A percentile compares a stretch with the other conserved stretches of the same genome.
phyloP scores from a whole-genome alignment of 257 asterid species.

The Primulina huaijiensis region DNA sequence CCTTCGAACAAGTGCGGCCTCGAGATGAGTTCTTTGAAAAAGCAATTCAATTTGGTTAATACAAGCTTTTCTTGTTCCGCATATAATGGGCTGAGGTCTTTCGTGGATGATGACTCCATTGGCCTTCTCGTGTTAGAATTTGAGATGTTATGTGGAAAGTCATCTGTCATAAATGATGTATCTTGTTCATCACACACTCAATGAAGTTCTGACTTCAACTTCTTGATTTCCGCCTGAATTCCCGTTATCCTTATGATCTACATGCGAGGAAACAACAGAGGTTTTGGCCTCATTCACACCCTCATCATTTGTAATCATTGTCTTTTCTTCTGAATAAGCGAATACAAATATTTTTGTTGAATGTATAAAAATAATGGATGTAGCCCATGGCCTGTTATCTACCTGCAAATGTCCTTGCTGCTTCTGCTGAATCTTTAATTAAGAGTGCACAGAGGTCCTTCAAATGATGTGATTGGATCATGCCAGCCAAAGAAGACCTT shows the following conservation, averaged over 20 bases:
- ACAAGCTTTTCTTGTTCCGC: conserved; percentile 69
- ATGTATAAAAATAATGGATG: not conserved
- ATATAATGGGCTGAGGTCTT: conserved; percentile 27
- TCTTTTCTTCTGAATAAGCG: conserved; percentile 35
- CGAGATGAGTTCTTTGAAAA: conserved; percentile 48
- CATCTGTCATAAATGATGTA: conserved; percentile 22
- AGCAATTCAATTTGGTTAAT: conserved; percentile 41
- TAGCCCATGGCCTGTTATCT: not conserved
- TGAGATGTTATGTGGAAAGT: conserved; percentile 24
- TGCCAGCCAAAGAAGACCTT: conserved; percentile 54
- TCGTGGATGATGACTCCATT: conserved; percentile 23
- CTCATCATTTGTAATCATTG: conserved; percentile 15
- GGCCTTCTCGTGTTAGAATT: conserved; percentile 22
- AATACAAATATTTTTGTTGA: not conserved
- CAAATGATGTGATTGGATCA: conserved; percentile 49
- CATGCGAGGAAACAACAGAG: conserved; percentile 28
- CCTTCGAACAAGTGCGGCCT: conserved; percentile 45
- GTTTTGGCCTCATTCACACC: conserved; percentile 28
- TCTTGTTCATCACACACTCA: conserved; percentile 55
- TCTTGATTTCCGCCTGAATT: conserved; percentile 25
- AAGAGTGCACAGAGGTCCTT: conserved; percentile 50
- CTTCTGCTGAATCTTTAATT: conserved; percentile 53
- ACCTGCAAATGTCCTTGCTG: conserved; percentile 52
- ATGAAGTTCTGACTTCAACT: conserved; percentile 18
- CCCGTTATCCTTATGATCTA: conserved; percentile 24